Base-by-base conservation (phyloP, 108 stramenopile genomes). In the Hondaea fermentalgiana region DNA sequence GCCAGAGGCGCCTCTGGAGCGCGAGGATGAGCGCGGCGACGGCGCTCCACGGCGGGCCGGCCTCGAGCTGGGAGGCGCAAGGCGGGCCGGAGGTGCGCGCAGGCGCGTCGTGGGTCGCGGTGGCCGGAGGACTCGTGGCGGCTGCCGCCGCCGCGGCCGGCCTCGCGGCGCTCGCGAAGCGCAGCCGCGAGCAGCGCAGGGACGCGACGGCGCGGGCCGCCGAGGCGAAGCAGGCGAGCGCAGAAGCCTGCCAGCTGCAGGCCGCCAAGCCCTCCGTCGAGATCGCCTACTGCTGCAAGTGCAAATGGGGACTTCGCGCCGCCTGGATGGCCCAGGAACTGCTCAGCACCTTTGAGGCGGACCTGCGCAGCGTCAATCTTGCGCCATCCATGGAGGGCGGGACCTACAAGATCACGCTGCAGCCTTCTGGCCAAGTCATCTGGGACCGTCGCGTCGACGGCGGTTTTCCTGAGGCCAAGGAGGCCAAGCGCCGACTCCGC, bases 341-440 rank as follows among this genome's bases (percentile, higher is more conserved):
- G 17, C 28, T 83, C 23, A 35, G 6, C 76, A 83, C 76, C 49
- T 83, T 83, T 23, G 76, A 83, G 51, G 10, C 12, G 76, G 51
- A 83, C 76, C 19, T 83, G 49, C n/a, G 51, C 45, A 53, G 49
- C 25, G 76, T 83, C 10, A 83, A 83, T 45, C 28, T 83, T 6
- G 76, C 51, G n/a, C 76, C 76, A 6, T 53, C 49, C 51, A 83
- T 83, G 76, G 76, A 83, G 51, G 76, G 76, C 51, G 76, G 76
- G 19, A 83, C 76, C 25, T 83, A 83, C 51, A 53, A 8, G 0
- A 53, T 83, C 51, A 53, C 6, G 51, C 23, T 83, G 10, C 76
- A 25, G 19, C 76, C 45, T 12, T 47, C 45, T 4, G 51, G 51
- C 17, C 8, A 83, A 45, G 76, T 83, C 49, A 23, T 53, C 25